A percentile compares a stretch with the other conserved stretches of the same genome.
Evolutionary conservation across 192 early-diverging fungal species (phyloP).

Genomic region (Irineochytrium annulatum): DNA sequence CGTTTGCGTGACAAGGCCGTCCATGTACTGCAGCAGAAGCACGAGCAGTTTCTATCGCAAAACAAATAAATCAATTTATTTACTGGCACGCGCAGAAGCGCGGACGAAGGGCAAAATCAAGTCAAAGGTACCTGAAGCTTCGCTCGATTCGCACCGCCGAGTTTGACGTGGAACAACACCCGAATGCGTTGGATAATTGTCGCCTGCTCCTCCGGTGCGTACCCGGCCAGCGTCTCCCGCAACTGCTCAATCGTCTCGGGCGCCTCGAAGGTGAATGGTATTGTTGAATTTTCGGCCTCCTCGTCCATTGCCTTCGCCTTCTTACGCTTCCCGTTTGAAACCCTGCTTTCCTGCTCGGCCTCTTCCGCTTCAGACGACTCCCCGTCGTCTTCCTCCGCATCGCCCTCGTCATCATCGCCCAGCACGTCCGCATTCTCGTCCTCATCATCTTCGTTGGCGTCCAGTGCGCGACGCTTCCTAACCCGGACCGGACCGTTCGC

Average conservation of each 20-base stretch:
- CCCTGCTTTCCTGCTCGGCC: too few relatives aligned
- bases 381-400: slow-evolving; percentile 28
- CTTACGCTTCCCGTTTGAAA: too few relatives aligned
- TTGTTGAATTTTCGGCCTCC: slow-evolving; percentile 27
- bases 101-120: not conserved
- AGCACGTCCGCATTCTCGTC: slow-evolving; percentile 44
- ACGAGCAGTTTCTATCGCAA: slow-evolving; percentile 43
- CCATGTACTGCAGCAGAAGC: slow-evolving; percentile 68
- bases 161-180: slow-evolving; percentile 76
- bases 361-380: slow-evolving; percentile 31
- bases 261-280: slow-evolving; percentile 83
- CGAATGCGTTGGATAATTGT: slow-evolving; percentile 79
- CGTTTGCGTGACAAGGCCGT: slow-evolving; percentile 57
- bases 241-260: slow-evolving; percentile 73
- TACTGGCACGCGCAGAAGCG: too few relatives aligned
- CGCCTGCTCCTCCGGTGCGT: slow-evolving; percentile 63
- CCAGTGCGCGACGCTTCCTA: too few relatives aligned
- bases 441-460: slow-evolving; percentile 43
- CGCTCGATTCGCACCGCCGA: slow-evolving; percentile 74
- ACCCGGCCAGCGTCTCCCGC: slow-evolving; percentile 56
- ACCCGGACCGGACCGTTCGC: too few relatives aligned
- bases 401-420: slow-evolving; percentile 26
- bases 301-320: slow-evolving; percentile 8
- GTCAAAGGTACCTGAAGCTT: slow-evolving; percentile 52
- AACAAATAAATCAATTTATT: not conserved